Percentiles rank a stretch among this genome's conserved stretches.
phyloP scores from a whole-genome alignment of 169 alveolate genomes.

The Babesia ovata region DNA sequence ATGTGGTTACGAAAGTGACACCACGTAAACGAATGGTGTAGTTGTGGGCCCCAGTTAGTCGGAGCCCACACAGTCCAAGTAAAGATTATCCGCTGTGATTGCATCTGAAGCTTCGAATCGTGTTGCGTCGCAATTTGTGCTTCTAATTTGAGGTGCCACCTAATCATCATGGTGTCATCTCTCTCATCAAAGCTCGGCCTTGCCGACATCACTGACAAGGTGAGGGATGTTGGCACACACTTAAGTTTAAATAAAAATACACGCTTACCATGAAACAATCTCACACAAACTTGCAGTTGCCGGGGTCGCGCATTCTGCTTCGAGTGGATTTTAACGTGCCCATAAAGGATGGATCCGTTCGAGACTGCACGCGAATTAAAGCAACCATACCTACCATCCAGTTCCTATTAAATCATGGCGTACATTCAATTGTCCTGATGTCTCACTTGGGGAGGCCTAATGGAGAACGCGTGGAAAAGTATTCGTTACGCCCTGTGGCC shows the following conservation, averaged over 20 bases:
- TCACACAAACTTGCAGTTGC: constrained; percentile 67
- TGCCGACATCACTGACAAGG: constrained; percentile 61
- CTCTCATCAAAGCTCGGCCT: constrained; percentile 65
- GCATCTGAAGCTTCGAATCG: not conserved
- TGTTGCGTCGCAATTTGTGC: not conserved
- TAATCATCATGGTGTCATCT: constrained; percentile 34
- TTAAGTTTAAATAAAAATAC: not conserved
- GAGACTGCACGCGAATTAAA: constrained; percentile 91
- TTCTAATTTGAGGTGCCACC: not conserved
- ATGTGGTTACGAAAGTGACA: no score
- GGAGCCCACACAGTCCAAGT: not conserved
- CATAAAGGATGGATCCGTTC: constrained; percentile 87
- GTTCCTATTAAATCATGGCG: constrained; percentile 88
- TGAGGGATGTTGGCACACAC: constrained; percentile 1
- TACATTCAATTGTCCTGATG: constrained; percentile 89
- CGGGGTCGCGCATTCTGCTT: constrained; percentile 92
- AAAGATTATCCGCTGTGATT: not conserved
- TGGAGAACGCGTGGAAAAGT: constrained; percentile 88
- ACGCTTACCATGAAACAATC: not conserved
- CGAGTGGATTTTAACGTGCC: constrained; percentile 99
- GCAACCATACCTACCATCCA: constrained; percentile 94
- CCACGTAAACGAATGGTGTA: not conserved
- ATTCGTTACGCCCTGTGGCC: constrained; percentile 91
- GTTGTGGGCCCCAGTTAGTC: constrained; percentile 11
- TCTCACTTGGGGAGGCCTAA: constrained; percentile 98